These are phyloP conservation scores for Liriodendron chinense DNA, from an alignment of 164 flowering plant genomes.

Conservation along the genomic window DNA sequence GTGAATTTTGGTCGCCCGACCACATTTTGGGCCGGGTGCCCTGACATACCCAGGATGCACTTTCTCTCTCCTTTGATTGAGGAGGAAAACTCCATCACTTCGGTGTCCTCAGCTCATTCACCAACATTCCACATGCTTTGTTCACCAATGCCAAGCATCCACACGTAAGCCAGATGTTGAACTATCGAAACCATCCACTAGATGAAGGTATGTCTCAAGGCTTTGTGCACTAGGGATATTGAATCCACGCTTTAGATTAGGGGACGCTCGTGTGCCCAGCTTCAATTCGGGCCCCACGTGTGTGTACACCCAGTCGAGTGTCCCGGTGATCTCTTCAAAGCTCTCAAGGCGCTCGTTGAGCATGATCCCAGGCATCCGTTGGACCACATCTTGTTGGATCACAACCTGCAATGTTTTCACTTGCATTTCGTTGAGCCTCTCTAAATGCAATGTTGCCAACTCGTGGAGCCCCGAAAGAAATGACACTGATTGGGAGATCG, in stretches of 20 bases:
- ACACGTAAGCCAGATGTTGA: conserved; percentile 22
- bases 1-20: too few relatives aligned
- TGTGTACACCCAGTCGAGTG: conserved; percentile 44
- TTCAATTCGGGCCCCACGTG: conserved; percentile 58
- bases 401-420: conserved; percentile 45
- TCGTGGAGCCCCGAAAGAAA: conserved; percentile 64
- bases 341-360: conserved; percentile 34
- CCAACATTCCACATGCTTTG: conserved; percentile 39
- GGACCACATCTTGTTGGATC: conserved; percentile 48
- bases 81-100: too few relatives aligned
- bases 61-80: too few relatives aligned
- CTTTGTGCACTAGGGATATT: conserved; percentile 40
- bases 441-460: conserved; percentile 56
- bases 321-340: conserved; percentile 32
- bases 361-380: conserved; percentile 48
- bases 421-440: conserved; percentile 32
- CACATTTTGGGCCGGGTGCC: too few relatives aligned
- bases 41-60: too few relatives aligned
- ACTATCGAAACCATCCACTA: conserved; percentile 42
- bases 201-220: conserved; percentile 50
- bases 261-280: conserved; percentile 40
- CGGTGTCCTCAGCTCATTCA: conserved; percentile 38
- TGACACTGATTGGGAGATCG: conserved; percentile 34
- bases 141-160: conserved; percentile 46
- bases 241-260: conserved; percentile 38